A percentile compares a stretch with the other conserved stretches of the same genome.
phyloP scores from a whole-genome alignment of 2,329 filamentous ascomycete genomes.

The Lachnellula hyalina region DNA sequence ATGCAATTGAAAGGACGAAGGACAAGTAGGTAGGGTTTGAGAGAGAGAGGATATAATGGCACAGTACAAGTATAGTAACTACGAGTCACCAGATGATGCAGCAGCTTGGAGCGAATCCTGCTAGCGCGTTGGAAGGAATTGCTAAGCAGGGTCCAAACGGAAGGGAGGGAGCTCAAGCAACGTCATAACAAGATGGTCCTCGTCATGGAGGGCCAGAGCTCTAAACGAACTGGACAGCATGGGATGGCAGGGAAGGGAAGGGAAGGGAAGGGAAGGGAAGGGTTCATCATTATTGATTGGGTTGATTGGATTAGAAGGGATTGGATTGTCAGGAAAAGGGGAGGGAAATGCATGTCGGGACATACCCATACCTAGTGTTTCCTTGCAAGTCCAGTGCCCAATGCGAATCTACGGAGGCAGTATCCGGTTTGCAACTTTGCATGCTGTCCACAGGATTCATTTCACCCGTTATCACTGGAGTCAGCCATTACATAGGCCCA shows the following conservation, averaged over 20 bases:
- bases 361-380: no score
- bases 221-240: background rate
- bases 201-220: background rate
- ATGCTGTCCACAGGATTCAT: background rate
- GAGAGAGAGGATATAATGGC: background rate
- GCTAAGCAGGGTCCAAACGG: no score
- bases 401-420: background rate
- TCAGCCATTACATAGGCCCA: no score
- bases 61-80: background rate
- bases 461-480: slow-evolving; percentile 1
- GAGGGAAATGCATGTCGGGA: no score
- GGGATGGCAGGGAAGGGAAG: no score
- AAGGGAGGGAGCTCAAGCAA: no score
- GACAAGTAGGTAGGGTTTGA: background rate
- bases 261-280: no score
- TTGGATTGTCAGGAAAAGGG: no score
- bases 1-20: background rate
- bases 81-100: background rate
- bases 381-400: background rate
- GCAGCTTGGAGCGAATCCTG: background rate
- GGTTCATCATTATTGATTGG: background rate
- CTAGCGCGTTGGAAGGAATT: background rate
- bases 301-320: no score
- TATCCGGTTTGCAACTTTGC: background rate
- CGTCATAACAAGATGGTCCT: background rate